phyloP scores from a whole-genome alignment of 2,329 filamentous ascomycete species.

The Aspergillus caelatus region DNA sequence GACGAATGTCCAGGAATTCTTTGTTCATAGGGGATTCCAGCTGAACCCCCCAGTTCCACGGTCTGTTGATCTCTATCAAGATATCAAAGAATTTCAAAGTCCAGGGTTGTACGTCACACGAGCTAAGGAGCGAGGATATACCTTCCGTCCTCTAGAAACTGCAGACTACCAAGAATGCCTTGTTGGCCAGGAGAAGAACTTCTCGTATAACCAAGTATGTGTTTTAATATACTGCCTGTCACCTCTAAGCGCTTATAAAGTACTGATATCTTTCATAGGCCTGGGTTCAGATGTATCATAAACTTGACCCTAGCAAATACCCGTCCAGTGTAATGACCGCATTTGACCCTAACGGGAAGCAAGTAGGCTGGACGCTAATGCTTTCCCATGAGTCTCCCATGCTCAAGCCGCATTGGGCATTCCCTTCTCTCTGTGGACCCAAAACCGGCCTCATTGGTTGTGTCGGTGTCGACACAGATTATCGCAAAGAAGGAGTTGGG shows the following conservation, averaged over 20 bases:
- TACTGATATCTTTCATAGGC: slow-evolving; percentile 28
- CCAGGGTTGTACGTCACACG: slow-evolving; percentile 39
- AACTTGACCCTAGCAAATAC: slow-evolving; percentile 37
- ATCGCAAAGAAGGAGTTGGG: slow-evolving; percentile 44
- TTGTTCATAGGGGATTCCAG: slow-evolving; percentile 45
- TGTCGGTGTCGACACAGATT: slow-evolving; percentile 45
- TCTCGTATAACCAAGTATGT: slow-evolving; percentile 40
- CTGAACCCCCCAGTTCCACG: slow-evolving; percentile 27
- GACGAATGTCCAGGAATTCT: slow-evolving; percentile 40
- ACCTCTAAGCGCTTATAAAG: neutral
- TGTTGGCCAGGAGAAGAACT: slow-evolving; percentile 42
- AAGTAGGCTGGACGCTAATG: slow-evolving; percentile 53
- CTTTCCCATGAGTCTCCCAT: slow-evolving; percentile 36
- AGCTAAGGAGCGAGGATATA: slow-evolving; percentile 39
- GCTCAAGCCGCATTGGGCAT: slow-evolving; percentile 41
- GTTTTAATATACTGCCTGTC: no score
- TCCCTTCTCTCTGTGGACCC: slow-evolving; percentile 42
- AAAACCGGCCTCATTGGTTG: slow-evolving; percentile 50
- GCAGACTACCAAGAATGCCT: slow-evolving; percentile 45
- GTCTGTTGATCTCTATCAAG: slow-evolving; percentile 45
- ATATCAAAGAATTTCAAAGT: slow-evolving; percentile 39
- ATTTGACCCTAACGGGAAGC: slow-evolving; percentile 39
- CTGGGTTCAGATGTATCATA: slow-evolving; percentile 47
- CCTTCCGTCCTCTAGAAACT: slow-evolving; percentile 38
- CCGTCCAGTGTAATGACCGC: slow-evolving; percentile 48